Percentiles rank a stretch among this genome's conserved stretches.
phyloP scores from a whole-genome alignment of 768 basidiomycete species.

The Holtermannia corniformis region DNA sequence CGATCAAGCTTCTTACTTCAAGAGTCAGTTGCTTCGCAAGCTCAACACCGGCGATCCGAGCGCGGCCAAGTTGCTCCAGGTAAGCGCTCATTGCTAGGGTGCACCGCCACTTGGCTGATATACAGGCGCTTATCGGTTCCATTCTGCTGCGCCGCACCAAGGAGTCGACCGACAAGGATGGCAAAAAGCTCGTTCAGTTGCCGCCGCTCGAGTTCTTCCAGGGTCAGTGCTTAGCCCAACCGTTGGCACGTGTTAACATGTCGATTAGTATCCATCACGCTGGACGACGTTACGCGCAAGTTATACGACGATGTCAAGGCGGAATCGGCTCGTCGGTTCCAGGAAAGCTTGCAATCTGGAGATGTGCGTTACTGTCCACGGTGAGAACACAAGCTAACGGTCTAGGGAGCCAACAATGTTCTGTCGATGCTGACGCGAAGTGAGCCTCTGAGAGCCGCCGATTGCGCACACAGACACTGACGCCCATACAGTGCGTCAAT shows the following conservation, averaged over 20 bases:
- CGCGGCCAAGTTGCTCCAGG: conserved; percentile 63
- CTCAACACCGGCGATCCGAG: conserved; percentile 57
- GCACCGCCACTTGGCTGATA: no score
- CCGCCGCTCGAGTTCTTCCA: conserved; percentile 68
- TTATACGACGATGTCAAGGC: conserved; percentile 26
- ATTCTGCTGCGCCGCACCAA: conserved; percentile 25
- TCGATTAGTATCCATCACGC: conserved; percentile 5
- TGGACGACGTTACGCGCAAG: conserved; percentile 25
- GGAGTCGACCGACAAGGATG: conserved; percentile 74
- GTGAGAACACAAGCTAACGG: neutral
- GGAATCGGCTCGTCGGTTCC: conserved; percentile 9
- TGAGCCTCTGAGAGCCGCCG: conserved; percentile 14
- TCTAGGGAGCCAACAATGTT: conserved; percentile 17
- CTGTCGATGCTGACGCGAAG: conserved; percentile 30
- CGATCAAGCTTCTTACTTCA: conserved; percentile 74
- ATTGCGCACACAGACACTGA: conserved; percentile 2
- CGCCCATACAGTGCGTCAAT: conserved; percentile 24
- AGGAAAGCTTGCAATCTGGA: conserved; percentile 19
- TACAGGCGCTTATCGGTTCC: conserved; percentile 21
- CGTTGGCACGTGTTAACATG: neutral
- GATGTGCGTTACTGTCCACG: conserved; percentile 9
- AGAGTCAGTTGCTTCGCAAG: conserved; percentile 66
- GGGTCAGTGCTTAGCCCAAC: neutral
- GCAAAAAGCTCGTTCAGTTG: conserved; percentile 62
- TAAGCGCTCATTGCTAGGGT: conserved; percentile 37